These are phyloP conservation scores for Verticillium alfalfae DNA, from an alignment of 2,329 filamentous ascomycete species.

Conservation along the genomic window DNA sequence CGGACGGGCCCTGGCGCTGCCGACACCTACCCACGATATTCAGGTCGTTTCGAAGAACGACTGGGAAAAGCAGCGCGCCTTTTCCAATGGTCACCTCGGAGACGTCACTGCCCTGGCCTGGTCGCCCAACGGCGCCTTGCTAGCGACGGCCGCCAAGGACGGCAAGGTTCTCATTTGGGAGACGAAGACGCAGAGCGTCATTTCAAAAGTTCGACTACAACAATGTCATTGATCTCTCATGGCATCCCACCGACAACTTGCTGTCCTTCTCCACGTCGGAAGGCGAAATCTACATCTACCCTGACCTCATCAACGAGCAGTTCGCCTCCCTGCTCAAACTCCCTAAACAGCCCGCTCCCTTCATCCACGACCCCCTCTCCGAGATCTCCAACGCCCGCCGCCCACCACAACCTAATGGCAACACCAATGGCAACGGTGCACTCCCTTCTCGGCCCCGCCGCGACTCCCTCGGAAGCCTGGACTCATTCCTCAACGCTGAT, in stretches of 20 bases:
- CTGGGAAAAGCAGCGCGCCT: constrained; percentile 80
- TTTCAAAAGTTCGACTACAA: constrained; percentile 78
- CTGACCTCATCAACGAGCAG: constrained; percentile 59
- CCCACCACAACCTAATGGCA: constrained; percentile 31
- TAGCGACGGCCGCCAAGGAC: constrained; percentile 66
- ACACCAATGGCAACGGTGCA: constrained; percentile 1
- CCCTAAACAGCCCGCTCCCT: constrained; percentile 68
- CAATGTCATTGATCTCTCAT: constrained; percentile 79
- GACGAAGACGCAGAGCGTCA: constrained; percentile 74
- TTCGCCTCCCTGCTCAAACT: constrained; percentile 52
- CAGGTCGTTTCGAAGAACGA: constrained; percentile 84
- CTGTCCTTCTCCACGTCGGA: constrained; percentile 88
- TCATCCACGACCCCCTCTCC: constrained; percentile 73
- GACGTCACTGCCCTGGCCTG: constrained; percentile 85
- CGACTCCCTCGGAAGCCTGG: constrained; percentile 70
- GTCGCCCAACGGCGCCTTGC: constrained; percentile 89
- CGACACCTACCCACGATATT: constrained; percentile 76
- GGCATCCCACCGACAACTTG: constrained; percentile 87
- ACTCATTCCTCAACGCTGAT: constrained; percentile 68
- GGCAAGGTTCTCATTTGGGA: constrained; percentile 80
- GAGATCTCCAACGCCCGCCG: constrained; percentile 64
- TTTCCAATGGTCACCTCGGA: constrained; percentile 72
- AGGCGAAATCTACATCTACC: constrained; percentile 88
- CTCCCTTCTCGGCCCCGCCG: constrained; percentile 36
- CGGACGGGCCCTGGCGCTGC: constrained; percentile 80